Conservation (phyloP, 1,284 basidiomycete genomes). For the Apiotrichum montevideense region DNA sequence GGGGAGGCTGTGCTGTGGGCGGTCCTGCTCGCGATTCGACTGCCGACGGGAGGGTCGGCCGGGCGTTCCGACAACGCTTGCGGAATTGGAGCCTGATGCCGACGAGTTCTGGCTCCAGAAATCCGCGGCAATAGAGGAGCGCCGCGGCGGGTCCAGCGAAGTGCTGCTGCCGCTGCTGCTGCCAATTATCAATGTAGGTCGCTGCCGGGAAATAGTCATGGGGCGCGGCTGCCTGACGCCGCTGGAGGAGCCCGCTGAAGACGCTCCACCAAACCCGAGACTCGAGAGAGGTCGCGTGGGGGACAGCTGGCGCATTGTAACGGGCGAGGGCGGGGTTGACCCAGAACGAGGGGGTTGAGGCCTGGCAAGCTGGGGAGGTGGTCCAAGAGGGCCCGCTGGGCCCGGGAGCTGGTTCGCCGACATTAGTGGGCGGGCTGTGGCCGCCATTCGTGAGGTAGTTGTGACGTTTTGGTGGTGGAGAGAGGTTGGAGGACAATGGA, state of each 20-base stretch:
- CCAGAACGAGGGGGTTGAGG: not conserved
- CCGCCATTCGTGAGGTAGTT: too few species aligned
- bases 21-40: constrained; percentile 17
- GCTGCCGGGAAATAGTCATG: not conserved
- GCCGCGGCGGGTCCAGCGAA: not conserved
- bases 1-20: constrained; percentile 5
- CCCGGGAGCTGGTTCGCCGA: too few species aligned
- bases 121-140: not conserved
- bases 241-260: not conserved
- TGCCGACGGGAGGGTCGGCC: constrained; percentile 15
- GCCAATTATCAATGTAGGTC: not conserved
- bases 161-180: not conserved
- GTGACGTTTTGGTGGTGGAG: too few species aligned
- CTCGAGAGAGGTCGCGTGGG: not conserved
- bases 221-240: too few species aligned
- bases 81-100: constrained; percentile 18
- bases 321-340: not conserved
- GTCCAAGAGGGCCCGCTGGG: too few species aligned
- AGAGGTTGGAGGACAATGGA: too few species aligned
- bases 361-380: too few species aligned
- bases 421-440: too few species aligned
- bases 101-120: constrained; percentile 8
- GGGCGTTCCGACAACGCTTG: constrained; percentile 22
- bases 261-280: not conserved
- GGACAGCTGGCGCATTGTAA: not conserved